phyloP scores from a whole-genome alignment of 768 basidiomycete genomes.

The Lactarius hengduanensis region DNA sequence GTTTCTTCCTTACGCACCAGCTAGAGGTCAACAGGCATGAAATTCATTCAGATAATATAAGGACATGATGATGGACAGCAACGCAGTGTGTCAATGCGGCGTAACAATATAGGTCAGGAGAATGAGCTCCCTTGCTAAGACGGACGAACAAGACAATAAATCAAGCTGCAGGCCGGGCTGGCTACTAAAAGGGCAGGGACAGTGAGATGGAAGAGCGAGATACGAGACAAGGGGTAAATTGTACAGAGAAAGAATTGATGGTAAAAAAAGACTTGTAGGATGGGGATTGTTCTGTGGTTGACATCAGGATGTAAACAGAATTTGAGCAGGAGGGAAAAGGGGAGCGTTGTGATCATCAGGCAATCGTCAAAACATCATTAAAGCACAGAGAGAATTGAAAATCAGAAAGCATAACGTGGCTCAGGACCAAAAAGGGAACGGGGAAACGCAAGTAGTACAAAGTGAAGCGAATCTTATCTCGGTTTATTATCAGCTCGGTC shows the following conservation, averaged over 20 bases:
- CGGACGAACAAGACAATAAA: conserved; percentile 36
- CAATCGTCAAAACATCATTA: conserved; percentile 26
- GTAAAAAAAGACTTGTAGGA: conserved; percentile 17
- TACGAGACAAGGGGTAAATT: conserved; percentile 20
- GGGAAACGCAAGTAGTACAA: conserved; percentile 15
- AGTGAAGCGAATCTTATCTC: neutral
- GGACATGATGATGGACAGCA: conserved; percentile 33
- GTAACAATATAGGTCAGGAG: conserved; percentile 27
- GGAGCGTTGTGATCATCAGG: conserved; percentile 17
- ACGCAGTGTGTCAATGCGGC: conserved; percentile 23
- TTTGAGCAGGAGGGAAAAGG: neutral
- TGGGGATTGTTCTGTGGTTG: conserved; percentile 19
- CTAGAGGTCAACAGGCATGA: conserved; percentile 4
- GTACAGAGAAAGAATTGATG: conserved; percentile 25
- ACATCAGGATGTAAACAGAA: conserved; percentile 14
- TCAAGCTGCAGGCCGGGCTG: conserved; percentile 36
- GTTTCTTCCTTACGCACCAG: neutral
- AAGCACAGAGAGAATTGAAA: conserved; percentile 9
- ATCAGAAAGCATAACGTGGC: conserved; percentile 24
- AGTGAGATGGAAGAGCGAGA: conserved; percentile 31
- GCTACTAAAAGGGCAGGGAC: conserved; percentile 33
- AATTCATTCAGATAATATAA: conserved; percentile 36
- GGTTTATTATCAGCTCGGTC: conserved; percentile 13
- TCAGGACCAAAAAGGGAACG: conserved; percentile 12
- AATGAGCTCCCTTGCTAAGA: conserved; percentile 31